Evolutionary conservation across 2,329 filamentous ascomycete genomes (phyloP).

Genomic region (Talaromyces albobiverticillius): DNA sequence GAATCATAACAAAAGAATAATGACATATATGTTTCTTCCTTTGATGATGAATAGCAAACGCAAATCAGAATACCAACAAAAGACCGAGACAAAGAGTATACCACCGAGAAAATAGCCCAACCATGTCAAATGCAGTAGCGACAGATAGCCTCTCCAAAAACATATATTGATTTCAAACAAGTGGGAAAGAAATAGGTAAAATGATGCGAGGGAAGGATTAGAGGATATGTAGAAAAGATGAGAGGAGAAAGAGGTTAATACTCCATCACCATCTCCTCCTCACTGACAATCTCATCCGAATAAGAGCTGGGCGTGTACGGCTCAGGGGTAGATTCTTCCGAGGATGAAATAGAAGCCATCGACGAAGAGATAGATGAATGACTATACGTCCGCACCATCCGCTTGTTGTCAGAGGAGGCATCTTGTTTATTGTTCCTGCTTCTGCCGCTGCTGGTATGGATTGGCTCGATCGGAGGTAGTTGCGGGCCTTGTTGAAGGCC

Average conservation of each 20-base stretch:
- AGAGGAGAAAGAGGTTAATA: neutral
- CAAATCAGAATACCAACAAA: conserved; percentile 15
- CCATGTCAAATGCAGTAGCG: conserved; percentile 15
- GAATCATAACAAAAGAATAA: neutral
- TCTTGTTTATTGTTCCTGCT: neutral
- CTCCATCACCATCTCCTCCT: conserved; percentile 1
- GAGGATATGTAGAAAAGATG: neutral
- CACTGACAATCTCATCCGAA: conserved; percentile 10
- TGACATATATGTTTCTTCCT: neutral
- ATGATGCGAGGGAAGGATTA: no score
- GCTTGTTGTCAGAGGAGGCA: neutral
- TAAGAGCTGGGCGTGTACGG: conserved; percentile 14
- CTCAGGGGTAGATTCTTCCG: conserved; percentile 9
- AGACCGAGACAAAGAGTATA: conserved; percentile 19
- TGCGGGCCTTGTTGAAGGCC: conserved; percentile 12
- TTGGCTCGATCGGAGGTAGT: conserved; percentile 6
- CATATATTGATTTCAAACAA: neutral
- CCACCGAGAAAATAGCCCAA: conserved; percentile 11
- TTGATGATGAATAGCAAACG: neutral
- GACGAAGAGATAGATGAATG: conserved; percentile 10
- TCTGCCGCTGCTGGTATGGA: neutral
- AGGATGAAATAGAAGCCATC: conserved; percentile 7
- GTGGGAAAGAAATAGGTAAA: no score
- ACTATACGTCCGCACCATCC: conserved; percentile 9
- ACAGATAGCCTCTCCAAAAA: conserved; percentile 16